Percentiles rank a stretch among this genome's conserved stretches.
Evolutionary conservation across 768 basidiomycete genomes (phyloP).

Genomic region (Termitomyces sp.): DNA sequence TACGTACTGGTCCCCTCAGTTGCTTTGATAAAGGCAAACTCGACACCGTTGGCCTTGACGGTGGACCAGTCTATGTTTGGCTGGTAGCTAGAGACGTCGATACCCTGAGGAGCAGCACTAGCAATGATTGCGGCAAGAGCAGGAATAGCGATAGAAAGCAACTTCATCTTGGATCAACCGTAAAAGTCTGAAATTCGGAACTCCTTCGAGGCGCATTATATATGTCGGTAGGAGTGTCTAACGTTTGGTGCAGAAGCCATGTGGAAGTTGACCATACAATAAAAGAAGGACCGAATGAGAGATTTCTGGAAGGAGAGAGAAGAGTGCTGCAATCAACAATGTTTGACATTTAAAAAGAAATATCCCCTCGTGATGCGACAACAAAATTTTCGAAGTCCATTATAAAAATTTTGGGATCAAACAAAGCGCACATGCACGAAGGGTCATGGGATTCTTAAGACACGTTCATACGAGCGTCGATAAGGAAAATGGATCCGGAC

Average conservation of each 20-base stretch:
- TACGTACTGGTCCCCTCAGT: constrained; percentile 40
- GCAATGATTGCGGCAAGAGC: constrained; percentile 12
- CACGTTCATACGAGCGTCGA: background rate
- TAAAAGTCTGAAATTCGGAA: background rate
- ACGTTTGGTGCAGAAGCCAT: background rate
- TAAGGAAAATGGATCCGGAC: background rate
- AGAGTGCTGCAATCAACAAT: background rate
- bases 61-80: constrained; percentile 47
- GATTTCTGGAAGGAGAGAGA: background rate
- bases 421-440: constrained; percentile 1
- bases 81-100: constrained; percentile 56
- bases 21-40: constrained; percentile 65
- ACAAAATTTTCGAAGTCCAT: background rate
- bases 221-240: background rate
- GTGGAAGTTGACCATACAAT: background rate
- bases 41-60: constrained; percentile 47
- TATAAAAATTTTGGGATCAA: background rate
- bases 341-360: constrained; percentile 1
- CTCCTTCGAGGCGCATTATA: constrained; percentile 1
- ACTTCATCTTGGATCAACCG: constrained; percentile 14
- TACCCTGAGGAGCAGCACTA: constrained; percentile 40
- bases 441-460: constrained; percentile 6
- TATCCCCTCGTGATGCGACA: background rate
- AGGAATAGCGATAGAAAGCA: constrained; percentile 14
- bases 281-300: background rate